phyloP scores from a whole-genome alignment of 1,139 yeast genomes.

The Yamadazyma blattariae region DNA sequence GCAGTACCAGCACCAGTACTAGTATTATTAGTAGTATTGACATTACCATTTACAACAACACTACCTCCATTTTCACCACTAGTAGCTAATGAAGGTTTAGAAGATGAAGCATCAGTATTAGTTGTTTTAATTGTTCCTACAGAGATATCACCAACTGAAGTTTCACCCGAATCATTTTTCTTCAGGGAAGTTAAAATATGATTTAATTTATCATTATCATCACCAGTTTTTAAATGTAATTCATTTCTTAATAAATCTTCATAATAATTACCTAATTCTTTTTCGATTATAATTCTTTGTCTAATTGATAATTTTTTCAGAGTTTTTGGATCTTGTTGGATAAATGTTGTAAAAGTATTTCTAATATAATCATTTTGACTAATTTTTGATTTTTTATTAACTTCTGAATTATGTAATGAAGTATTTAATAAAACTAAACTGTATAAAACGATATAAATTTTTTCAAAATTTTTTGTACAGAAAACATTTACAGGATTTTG shows the following conservation, averaged over 20 bases:
- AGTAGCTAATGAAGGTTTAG: neutral
- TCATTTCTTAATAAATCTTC: constrained; percentile 39
- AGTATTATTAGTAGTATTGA: neutral
- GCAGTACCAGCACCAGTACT: neutral
- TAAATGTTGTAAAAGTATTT: constrained; percentile 51
- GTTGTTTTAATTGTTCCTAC: neutral
- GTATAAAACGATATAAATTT: constrained; percentile 72
- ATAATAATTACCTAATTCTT: constrained; percentile 40
- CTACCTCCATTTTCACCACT: neutral
- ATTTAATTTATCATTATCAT: constrained; percentile 5
- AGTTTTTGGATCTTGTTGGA: constrained; percentile 32
- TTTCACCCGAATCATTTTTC: neutral
- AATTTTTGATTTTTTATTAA: constrained; percentile 39
- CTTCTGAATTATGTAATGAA: constrained; percentile 55
- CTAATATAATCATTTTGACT: constrained; percentile 50
- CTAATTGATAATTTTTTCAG: constrained; percentile 29
- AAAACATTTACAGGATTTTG: constrained; percentile 50
- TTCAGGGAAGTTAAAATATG: neutral
- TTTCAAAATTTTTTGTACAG: constrained; percentile 52
- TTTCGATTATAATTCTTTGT: constrained; percentile 42
- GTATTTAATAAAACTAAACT: constrained; percentile 73
- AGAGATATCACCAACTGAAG: neutral
- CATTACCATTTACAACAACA: too few species aligned
- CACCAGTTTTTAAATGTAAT: constrained; percentile 37
- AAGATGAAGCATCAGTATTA: neutral